Percentiles rank a stretch among this genome's conserved stretches.
phyloP scores from a whole-genome alignment of 2,329 filamentous ascomycete species.

The Botrytis pseudocinerea region DNA sequence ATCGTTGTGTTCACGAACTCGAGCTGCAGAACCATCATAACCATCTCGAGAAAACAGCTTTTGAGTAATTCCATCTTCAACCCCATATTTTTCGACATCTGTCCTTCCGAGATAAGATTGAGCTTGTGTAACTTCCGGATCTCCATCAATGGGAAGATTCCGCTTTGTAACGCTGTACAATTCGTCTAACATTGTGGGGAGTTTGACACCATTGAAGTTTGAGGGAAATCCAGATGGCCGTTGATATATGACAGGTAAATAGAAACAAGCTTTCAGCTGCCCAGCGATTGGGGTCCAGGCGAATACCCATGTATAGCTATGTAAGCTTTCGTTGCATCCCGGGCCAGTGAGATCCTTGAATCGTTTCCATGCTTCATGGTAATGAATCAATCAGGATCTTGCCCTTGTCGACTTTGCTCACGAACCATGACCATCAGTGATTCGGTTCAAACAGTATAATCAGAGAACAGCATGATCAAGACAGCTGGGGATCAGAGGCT shows the following conservation, averaged over 20 bases:
- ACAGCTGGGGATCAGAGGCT: no score
- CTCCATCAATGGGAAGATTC: not conserved
- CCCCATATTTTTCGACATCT: not conserved
- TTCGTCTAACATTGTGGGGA: not conserved
- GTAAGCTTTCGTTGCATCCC: not conserved
- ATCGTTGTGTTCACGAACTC: not conserved
- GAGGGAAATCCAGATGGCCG: no score
- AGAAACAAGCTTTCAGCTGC: not conserved
- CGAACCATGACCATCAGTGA: not conserved
- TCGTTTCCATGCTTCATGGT: not conserved
- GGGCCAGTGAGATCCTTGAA: not conserved
- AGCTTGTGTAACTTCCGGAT: not conserved
- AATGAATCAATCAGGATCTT: not conserved
- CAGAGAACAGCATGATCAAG: no score
- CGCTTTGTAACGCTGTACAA: not conserved
- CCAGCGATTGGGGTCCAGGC: not conserved
- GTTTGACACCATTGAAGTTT: not conserved
- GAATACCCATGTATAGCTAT: no score
- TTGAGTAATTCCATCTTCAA: not conserved
- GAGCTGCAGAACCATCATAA: not conserved
- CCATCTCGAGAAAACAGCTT: not conserved
- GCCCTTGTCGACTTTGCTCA: not conserved
- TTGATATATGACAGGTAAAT: not conserved
- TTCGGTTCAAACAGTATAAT: no score
- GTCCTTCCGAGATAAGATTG: not conserved